phyloP scores from a whole-genome alignment of 2,329 filamentous ascomycete genomes.

The Rhynchosporium agropyri region DNA sequence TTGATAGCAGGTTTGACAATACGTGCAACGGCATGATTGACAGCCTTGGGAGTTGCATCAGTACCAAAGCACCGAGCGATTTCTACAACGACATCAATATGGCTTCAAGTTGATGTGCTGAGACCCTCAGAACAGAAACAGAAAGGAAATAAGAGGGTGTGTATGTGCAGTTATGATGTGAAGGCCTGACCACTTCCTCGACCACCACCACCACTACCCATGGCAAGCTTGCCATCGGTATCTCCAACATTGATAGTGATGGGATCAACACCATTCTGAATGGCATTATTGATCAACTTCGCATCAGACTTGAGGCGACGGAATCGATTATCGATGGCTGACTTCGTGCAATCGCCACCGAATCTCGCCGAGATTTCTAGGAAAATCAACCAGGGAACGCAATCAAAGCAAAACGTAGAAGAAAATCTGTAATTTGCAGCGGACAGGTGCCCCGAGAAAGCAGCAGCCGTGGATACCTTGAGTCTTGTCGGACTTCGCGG shows the following conservation, averaged over 20 bases:
- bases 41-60: constrained; percentile 37
- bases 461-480: constrained; percentile 23
- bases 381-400: constrained; percentile 29
- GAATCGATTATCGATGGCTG: constrained; percentile 46
- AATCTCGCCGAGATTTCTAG: constrained; percentile 34
- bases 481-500: constrained; percentile 28
- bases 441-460: not conserved
- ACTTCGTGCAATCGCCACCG: constrained; percentile 43
- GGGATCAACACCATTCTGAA: constrained; percentile 43
- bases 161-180: constrained; percentile 13
- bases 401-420: constrained; percentile 14
- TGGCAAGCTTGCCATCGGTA: constrained; percentile 16
- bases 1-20: constrained; percentile 38
- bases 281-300: constrained; percentile 42
- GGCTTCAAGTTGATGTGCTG: constrained; percentile 10
- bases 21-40: constrained; percentile 37
- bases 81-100: constrained; percentile 20
- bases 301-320: constrained; percentile 46
- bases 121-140: not conserved
- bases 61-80: constrained; percentile 33
- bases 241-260: constrained; percentile 40
- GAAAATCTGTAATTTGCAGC: constrained; percentile 17
- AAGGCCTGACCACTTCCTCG: constrained; percentile 20
- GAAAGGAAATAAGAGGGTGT: constrained; percentile 18
- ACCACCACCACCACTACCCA: constrained; percentile 14